Evolutionary conservation across 169 alveolate genomes (phyloP).

Genomic region (Cryptosporidium sp.): DNA sequence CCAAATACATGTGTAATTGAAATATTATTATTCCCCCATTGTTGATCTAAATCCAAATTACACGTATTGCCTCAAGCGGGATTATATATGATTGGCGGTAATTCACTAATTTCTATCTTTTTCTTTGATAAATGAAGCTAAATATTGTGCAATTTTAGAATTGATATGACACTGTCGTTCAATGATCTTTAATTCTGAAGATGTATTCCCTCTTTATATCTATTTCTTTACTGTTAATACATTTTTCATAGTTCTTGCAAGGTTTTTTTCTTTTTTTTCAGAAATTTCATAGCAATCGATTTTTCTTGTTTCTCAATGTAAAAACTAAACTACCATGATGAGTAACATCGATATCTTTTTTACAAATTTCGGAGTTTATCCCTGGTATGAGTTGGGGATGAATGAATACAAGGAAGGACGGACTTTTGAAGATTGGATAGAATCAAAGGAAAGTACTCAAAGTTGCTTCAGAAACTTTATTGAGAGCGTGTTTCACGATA

Average conservation of each 20-base stretch:
- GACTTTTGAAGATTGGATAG: slow-evolving; percentile 29
- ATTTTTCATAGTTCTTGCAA: too few relatives aligned
- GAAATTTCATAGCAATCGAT: neutral
- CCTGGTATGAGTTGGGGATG: slow-evolving; percentile 58
- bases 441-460: slow-evolving; percentile 19
- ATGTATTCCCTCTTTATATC: neutral
- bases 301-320: neutral
- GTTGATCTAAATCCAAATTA: slow-evolving; percentile 36
- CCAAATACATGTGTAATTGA: slow-evolving; percentile 21
- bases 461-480: slow-evolving; percentile 22
- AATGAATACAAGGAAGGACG: slow-evolving; percentile 24
- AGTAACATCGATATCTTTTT: slow-evolving; percentile 9
- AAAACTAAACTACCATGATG: neutral
- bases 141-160: neutral
- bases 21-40: slow-evolving; percentile 2
- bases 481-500: neutral
- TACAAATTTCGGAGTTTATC: slow-evolving; percentile 33
- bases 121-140: neutral
- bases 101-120: neutral
- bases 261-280: neutral
- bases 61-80: slow-evolving; percentile 70
- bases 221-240: neutral
- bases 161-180: neutral
- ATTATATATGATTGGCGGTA: neutral
- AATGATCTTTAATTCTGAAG: too few relatives aligned